A percentile compares a stretch with the other conserved stretches of the same genome.
Evolutionary conservation across 441 rosid species (phyloP).

Genomic region (Kokia cookei): DNA sequence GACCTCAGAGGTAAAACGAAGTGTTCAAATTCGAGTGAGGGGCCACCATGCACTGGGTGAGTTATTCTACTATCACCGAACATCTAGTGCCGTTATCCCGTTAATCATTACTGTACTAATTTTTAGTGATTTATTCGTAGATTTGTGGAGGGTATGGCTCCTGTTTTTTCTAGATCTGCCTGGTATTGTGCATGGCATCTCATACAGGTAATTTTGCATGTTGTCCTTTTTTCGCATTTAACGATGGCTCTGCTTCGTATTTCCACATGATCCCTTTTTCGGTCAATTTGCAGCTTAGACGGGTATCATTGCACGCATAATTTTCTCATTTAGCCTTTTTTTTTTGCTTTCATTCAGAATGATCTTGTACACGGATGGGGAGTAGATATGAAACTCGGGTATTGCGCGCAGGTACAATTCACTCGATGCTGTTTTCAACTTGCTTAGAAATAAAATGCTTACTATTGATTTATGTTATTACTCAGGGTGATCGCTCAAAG

Average conservation of each 20-base stretch:
- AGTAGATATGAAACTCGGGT: slow-evolving; percentile 93
- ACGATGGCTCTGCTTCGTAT: not conserved
- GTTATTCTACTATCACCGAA: slow-evolving; percentile 5
- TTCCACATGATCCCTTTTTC: not conserved
- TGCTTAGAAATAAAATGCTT: not conserved
- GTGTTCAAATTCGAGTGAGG: slow-evolving; percentile 71
- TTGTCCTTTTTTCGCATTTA: not conserved
- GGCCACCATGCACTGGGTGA: slow-evolving; percentile 98
- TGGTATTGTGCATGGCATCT: slow-evolving; percentile 99
- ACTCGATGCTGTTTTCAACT: not conserved
- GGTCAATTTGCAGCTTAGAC: not conserved
- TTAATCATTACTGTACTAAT: not conserved
- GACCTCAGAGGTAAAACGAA: slow-evolving; percentile 62
- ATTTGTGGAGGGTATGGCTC: slow-evolving; percentile 99
- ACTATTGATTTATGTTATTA: not conserved
- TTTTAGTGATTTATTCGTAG: slow-evolving; percentile 23
- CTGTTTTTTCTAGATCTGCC: slow-evolving; percentile 91
- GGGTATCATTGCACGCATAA: not conserved
- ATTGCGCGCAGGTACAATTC: slow-evolving; percentile 77
- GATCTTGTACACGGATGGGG: slow-evolving; percentile 99
- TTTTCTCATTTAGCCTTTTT: not conserved
- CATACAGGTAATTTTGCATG: slow-evolving; percentile 60
- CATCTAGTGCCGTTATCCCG: not conserved
- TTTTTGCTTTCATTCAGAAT: slow-evolving; percentile 36
- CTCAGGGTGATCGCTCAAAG: slow-evolving; percentile 79